A percentile compares a stretch with the other conserved stretches of the same genome.
Conservation (phyloP, 106 monocot genomes). For the Dendrobium nobile region DNA sequence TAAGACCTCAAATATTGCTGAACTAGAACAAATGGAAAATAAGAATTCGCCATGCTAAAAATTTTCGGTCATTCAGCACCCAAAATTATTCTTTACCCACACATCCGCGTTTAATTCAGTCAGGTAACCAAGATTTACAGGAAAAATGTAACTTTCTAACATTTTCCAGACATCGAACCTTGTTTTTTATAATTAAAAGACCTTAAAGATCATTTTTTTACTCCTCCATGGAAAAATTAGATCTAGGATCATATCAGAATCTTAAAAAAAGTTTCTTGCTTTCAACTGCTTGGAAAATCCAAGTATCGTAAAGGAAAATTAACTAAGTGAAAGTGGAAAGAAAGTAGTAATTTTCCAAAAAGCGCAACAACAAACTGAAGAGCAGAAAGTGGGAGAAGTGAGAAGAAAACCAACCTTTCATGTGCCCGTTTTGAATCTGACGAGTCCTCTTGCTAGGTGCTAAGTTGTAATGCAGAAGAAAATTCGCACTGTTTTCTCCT, state of each 20-base stretch:
- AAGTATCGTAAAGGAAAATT: neutral
- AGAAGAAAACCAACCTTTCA: constrained; percentile 24
- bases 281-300: constrained; percentile 12
- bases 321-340: neutral
- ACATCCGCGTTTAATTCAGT: neutral
- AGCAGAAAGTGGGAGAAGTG: neutral
- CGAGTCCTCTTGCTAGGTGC: constrained; percentile 40
- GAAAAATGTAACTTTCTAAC: neutral
- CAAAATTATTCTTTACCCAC: neutral
- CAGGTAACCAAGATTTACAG: neutral
- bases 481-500: constrained; percentile 4
- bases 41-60: neutral
- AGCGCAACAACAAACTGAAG: neutral
- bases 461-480: constrained; percentile 14
- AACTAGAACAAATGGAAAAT: neutral
- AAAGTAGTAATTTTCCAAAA: neutral
- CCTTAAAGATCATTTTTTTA: neutral
- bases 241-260: neutral
- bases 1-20: neutral
- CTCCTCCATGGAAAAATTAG: neutral
- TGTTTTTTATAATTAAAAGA: neutral
- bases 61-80: neutral
- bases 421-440: constrained; percentile 23
- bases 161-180: neutral
- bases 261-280: constrained; percentile 20